Conservation (phyloP, 768 basidiomycete species). For the Termitomyces sp. region DNA sequence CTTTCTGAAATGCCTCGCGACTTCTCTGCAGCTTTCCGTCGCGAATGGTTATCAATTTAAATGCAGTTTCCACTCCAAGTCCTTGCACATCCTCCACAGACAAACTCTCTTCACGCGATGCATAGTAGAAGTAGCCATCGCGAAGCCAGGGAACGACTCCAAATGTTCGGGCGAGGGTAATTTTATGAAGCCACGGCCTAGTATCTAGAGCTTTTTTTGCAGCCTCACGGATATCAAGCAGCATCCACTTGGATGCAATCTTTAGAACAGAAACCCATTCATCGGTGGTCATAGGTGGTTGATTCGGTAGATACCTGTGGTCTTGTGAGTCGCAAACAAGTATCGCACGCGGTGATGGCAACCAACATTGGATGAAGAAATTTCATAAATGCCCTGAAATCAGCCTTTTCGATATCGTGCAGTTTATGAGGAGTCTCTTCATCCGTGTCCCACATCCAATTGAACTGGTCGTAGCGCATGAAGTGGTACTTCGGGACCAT, state of each 20-base stretch:
- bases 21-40: not conserved
- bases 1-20: not conserved
- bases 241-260: slow-evolving; percentile 10
- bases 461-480: not conserved
- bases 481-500: slow-evolving; percentile 9
- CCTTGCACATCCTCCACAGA: slow-evolving; percentile 1
- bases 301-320: not conserved
- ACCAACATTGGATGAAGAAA: slow-evolving; percentile 9
- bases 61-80: slow-evolving; percentile 4
- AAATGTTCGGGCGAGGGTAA: slow-evolving; percentile 2
- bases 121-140: not conserved
- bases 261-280: slow-evolving; percentile 15
- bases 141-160: not conserved
- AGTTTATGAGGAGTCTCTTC: slow-evolving; percentile 1
- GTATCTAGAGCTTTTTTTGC: not conserved
- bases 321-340: too few species aligned
- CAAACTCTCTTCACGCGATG: not conserved
- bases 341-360: too few species aligned
- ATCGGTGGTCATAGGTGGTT: not conserved
- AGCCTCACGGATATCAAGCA: slow-evolving; percentile 8
- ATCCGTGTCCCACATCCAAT: not conserved
- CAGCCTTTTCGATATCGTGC: not conserved
- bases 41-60: not conserved
- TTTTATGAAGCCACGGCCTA: not conserved
- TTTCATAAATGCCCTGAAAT: slow-evolving; percentile 9